Evolutionary conservation across 139 green algal genomes (phyloP).

Genomic region (Chlamydomonas applanata): DNA sequence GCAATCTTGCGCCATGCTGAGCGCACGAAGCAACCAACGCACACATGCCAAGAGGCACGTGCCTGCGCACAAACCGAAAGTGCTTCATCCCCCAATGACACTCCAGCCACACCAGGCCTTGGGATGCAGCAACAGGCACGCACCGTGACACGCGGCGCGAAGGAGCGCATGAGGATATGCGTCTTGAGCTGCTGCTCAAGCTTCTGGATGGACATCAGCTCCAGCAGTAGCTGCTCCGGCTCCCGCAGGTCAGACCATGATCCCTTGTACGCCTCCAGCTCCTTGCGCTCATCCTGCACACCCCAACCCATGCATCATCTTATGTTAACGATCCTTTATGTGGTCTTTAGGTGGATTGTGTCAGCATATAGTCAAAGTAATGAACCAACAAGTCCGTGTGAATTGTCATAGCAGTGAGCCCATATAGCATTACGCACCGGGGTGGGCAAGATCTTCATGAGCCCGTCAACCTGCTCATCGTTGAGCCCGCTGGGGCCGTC

Average conservation of each 20-base stretch:
- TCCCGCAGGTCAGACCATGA: slow-evolving; percentile 10
- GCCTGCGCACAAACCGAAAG: too few relatives aligned
- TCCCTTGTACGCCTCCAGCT: slow-evolving; percentile 29
- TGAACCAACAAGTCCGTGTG: not conserved
- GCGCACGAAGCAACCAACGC: too few relatives aligned
- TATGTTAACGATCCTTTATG: too few relatives aligned
- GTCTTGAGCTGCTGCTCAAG: not conserved
- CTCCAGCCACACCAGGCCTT: slow-evolving; percentile 1
- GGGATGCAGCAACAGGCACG: too few relatives aligned
- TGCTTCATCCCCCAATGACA: not conserved
- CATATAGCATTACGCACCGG: slow-evolving; percentile 3
- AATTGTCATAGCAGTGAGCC: not conserved
- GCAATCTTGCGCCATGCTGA: too few relatives aligned
- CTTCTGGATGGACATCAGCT: slow-evolving; percentile 23
- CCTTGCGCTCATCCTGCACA: slow-evolving; percentile 30
- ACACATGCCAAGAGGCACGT: too few relatives aligned
- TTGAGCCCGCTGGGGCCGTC: slow-evolving; percentile 6
- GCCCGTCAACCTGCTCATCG: slow-evolving; percentile 32
- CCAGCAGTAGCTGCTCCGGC: slow-evolving; percentile 50
- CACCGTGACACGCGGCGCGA: not conserved
- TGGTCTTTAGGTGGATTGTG: too few relatives aligned
- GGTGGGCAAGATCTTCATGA: slow-evolving; percentile 30
- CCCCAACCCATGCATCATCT: not conserved
- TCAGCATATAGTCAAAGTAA: not conserved
- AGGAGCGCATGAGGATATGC: slow-evolving; percentile 10